phyloP scores from a whole-genome alignment of 257 asterid species.

The Primulina eburnea region DNA sequence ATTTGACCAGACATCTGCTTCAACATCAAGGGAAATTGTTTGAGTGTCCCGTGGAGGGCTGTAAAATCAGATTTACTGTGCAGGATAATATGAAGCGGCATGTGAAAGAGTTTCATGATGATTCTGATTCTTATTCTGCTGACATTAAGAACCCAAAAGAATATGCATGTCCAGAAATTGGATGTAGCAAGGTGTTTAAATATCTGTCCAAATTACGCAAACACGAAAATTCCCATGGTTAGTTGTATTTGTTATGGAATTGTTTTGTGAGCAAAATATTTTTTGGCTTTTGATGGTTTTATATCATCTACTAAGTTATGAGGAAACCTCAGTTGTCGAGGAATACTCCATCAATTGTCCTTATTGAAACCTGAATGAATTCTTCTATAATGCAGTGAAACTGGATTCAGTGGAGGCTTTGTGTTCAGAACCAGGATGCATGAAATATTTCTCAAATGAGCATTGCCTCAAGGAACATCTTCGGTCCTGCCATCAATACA shows the following conservation, averaged over 20 bases:
- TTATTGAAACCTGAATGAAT: not conserved
- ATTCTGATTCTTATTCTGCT: constrained; percentile 24
- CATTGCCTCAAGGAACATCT: constrained; percentile 76
- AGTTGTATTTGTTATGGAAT: constrained; percentile 3
- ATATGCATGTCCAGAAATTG: constrained; percentile 58
- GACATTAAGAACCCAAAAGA: constrained; percentile 31
- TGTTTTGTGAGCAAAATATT: not conserved
- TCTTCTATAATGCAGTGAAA: constrained; percentile 52
- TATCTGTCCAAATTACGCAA: constrained; percentile 59
- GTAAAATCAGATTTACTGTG: constrained; percentile 44
- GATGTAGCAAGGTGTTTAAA: constrained; percentile 78
- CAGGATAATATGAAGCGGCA: constrained; percentile 75
- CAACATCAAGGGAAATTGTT: constrained; percentile 81
- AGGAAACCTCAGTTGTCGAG: not conserved
- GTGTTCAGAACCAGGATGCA: constrained; percentile 78
- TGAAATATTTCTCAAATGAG: constrained; percentile 73
- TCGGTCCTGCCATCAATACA: constrained; percentile 59
- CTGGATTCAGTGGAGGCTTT: constrained; percentile 67
- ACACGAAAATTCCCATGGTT: constrained; percentile 82
- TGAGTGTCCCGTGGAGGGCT: constrained; percentile 54
- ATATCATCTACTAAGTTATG: not conserved
- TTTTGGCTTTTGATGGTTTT: not conserved
- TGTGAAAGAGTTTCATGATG: constrained; percentile 59
- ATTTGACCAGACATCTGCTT: constrained; percentile 71
- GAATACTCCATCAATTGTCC: not conserved